Percentiles rank a stretch among this genome's conserved stretches.
These are phyloP conservation scores for Ajuga chamaepitys DNA, from an alignment of 257 asterid species.

Conservation along the genomic window DNA sequence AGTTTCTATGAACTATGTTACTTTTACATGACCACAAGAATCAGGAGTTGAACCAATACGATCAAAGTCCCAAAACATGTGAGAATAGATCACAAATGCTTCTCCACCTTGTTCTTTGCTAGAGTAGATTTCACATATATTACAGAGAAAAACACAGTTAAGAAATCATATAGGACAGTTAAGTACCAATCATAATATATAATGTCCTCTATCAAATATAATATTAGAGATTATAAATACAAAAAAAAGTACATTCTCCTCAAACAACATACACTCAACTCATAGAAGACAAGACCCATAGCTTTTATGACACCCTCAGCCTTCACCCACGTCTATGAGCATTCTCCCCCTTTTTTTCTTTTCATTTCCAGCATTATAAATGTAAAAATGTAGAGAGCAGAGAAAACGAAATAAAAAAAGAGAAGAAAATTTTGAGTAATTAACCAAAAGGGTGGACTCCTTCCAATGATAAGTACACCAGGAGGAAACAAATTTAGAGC, in stretches of 20 bases:
- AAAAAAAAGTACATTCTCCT: constrained; percentile 26
- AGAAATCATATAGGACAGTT: constrained; percentile 2
- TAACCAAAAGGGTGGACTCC: constrained; percentile 12
- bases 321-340: constrained; percentile 23
- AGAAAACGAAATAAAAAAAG: background rate
- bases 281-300: constrained; percentile 24
- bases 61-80: background rate
- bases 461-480: constrained; percentile 13
- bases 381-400: background rate
- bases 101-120: background rate
- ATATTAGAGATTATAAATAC: constrained; percentile 34
- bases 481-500: constrained; percentile 17
- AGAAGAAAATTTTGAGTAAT: constrained; percentile 10
- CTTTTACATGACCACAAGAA: background rate
- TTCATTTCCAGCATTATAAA: background rate
- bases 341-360: constrained; percentile 7
- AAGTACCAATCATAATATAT: constrained; percentile 21
- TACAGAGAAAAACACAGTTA: constrained; percentile 9
- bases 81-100: background rate
- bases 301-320: constrained; percentile 12
- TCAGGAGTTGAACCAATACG: background rate
- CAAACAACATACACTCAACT: constrained; percentile 31
- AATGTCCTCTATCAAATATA: constrained; percentile 31
- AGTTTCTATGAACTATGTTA: no score
- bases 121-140: background rate